Conservation (phyloP, 2,329 filamentous ascomycete species). For the Nemania abortiva region DNA sequence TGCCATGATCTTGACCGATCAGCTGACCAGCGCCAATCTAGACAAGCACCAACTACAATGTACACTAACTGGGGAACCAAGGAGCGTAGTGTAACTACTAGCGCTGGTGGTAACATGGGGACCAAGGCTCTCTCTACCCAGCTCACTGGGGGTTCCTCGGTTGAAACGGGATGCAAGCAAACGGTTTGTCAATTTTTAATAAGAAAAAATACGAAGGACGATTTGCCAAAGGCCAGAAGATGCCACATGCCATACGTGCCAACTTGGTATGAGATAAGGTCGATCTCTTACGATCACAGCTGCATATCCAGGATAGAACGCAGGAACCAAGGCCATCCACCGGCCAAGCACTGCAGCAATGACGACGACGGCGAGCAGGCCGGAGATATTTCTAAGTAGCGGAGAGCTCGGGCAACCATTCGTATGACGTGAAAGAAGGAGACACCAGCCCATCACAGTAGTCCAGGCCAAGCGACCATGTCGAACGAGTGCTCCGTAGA, state of each 20-base stretch:
- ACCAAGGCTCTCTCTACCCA: constrained; percentile 21
- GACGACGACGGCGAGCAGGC: neutral
- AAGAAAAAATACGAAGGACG: neutral
- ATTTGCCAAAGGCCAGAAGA: neutral
- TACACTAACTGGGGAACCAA: constrained; percentile 10
- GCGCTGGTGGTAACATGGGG: constrained; percentile 5
- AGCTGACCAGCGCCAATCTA: constrained; percentile 19
- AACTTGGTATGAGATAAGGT: neutral
- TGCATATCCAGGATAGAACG: constrained; percentile 15
- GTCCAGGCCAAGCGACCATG: neutral
- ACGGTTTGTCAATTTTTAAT: constrained; percentile 9
- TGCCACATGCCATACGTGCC: neutral
- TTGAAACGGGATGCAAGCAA: constrained; percentile 7
- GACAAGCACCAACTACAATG: constrained; percentile 10
- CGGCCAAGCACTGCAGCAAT: neutral
- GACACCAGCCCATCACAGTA: neutral
- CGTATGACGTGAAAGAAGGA: constrained; percentile 16
- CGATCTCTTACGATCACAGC: constrained; percentile 23
- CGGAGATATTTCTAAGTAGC: neutral
- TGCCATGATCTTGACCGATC: constrained; percentile 20
- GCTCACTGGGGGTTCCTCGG: constrained; percentile 4
- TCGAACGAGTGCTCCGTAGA: constrained; percentile 14
- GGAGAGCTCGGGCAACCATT: constrained; percentile 7
- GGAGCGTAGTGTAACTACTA: neutral
- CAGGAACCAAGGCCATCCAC: constrained; percentile 8